These are phyloP conservation scores for Astragalus membranaceus DNA, from an alignment of 306 rosid species.

Conservation along the genomic window DNA sequence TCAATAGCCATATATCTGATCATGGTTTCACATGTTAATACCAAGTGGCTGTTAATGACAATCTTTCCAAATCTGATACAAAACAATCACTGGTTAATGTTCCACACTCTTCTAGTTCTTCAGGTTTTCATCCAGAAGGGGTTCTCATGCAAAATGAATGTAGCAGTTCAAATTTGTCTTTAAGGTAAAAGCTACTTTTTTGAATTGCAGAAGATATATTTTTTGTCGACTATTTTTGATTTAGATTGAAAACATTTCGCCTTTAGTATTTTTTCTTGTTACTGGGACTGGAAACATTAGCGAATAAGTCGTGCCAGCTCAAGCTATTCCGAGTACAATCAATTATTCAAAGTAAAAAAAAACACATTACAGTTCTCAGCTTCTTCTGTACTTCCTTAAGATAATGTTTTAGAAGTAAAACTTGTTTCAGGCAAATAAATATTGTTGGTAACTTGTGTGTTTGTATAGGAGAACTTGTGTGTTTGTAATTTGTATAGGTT, in stretches of 20 bases:
- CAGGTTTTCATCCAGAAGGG: constrained; percentile 36
- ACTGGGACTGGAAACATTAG: background rate
- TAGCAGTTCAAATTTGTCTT: constrained; percentile 41
- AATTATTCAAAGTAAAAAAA: background rate
- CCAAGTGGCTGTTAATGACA: constrained; percentile 28
- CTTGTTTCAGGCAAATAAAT: background rate
- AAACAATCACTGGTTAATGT: constrained; percentile 26
- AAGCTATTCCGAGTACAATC: background rate
- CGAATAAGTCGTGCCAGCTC: background rate
- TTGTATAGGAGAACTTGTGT: background rate
- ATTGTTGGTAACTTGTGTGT: background rate
- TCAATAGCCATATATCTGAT: constrained; percentile 44
- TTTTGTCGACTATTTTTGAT: background rate
- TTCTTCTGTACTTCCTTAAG: constrained; percentile 4
- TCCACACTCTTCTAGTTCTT: constrained; percentile 34
- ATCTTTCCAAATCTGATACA: constrained; percentile 24
- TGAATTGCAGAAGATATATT: background rate
- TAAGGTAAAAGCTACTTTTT: constrained; percentile 45
- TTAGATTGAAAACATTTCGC: background rate
- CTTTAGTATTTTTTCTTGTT: background rate
- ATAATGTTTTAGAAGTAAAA: background rate
- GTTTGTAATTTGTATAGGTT: background rate
- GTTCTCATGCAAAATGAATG: constrained; percentile 26
- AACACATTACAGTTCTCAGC: background rate
- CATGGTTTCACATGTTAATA: constrained; percentile 34